phyloP scores from a whole-genome alignment of 257 asterid genomes.

The Oldenlandia corymbosa region DNA sequence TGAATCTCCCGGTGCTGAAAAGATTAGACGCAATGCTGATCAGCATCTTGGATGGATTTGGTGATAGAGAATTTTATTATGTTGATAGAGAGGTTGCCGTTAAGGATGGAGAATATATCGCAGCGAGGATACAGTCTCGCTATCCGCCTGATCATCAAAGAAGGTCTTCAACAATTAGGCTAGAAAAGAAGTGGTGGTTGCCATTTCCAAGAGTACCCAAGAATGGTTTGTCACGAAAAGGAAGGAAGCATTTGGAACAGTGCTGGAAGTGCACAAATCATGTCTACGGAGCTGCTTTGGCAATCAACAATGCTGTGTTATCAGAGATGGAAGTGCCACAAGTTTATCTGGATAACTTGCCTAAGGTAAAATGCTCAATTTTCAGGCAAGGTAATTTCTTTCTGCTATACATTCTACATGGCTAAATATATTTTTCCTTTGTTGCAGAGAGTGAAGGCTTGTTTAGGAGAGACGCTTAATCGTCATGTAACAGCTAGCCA shows the following conservation, averaged over 20 bases:
- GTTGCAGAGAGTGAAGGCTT: conserved; percentile 75
- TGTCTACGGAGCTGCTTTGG: conserved; percentile 74
- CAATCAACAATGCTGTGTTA: conserved; percentile 63
- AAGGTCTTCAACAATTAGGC: conserved; percentile 58
- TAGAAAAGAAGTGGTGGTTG: conserved; percentile 90
- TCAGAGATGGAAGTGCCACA: conserved; percentile 79
- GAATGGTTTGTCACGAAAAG: conserved; percentile 54
- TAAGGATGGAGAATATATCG: conserved; percentile 42
- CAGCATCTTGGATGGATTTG: conserved; percentile 70
- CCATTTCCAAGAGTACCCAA: conserved; percentile 86
- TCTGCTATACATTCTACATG: no score
- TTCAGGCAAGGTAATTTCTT: no score
- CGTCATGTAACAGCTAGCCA: conserved; percentile 62
- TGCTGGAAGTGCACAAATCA: conserved; percentile 81
- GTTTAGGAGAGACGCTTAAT: conserved; percentile 71
- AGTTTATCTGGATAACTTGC: conserved; percentile 64
- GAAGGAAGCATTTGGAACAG: conserved; percentile 58
- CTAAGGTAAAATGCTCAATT: conserved; percentile 47
- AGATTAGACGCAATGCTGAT: conserved; percentile 69
- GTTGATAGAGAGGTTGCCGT: conserved; percentile 64
- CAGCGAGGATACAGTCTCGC: conserved; percentile 33
- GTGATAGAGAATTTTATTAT: conserved; percentile 61
- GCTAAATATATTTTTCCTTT: background rate
- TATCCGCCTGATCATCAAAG: conserved; percentile 32
- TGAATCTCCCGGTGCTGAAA: conserved; percentile 85